These are phyloP conservation scores for Aspergillus egyptiacus DNA, from an alignment of 495 filamentous ascomycete genomes.

Conservation along the genomic window DNA sequence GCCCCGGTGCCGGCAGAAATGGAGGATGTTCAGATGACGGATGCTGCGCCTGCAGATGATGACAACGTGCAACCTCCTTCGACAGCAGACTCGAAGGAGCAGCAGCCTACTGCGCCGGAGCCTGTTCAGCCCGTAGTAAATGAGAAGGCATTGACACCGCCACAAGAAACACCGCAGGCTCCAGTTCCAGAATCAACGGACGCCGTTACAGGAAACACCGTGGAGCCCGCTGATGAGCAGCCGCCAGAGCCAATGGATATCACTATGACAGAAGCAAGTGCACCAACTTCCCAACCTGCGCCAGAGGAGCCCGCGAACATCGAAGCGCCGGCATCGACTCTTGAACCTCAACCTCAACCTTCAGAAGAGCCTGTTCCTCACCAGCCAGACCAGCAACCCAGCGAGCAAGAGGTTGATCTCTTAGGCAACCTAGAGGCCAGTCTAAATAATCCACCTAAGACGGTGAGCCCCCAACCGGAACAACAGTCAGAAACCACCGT, in stretches of 20 bases:
- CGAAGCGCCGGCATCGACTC: background rate
- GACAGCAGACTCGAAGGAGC: background rate
- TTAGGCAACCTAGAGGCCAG: slow-evolving; percentile 23
- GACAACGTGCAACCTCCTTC: background rate
- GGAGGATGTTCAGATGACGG: slow-evolving; percentile 27
- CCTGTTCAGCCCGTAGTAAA: background rate
- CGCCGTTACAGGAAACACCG: background rate
- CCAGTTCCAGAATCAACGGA: background rate
- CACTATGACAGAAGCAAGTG: slow-evolving; percentile 4
- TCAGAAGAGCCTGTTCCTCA: slow-evolving; percentile 4
- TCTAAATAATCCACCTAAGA: slow-evolving; percentile 5
- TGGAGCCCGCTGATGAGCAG: slow-evolving; percentile 4
- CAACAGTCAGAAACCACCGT: background rate
- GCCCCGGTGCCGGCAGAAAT: slow-evolving; percentile 14
- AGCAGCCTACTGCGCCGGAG: slow-evolving; percentile 6
- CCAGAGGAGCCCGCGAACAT: slow-evolving; percentile 1
- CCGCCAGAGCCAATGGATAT: slow-evolving; percentile 1
- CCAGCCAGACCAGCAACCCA: background rate
- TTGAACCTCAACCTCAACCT: background rate
- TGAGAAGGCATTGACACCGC: background rate
- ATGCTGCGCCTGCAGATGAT: slow-evolving; percentile 1
- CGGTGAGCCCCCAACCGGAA: slow-evolving; percentile 1
- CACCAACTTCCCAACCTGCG: background rate
- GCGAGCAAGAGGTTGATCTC: slow-evolving; percentile 11
- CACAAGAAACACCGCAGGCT: slow-evolving; percentile 4